Evolutionary conservation across 169 alveolate species (phyloP).

Genomic region (Plasmodium sp.): DNA sequence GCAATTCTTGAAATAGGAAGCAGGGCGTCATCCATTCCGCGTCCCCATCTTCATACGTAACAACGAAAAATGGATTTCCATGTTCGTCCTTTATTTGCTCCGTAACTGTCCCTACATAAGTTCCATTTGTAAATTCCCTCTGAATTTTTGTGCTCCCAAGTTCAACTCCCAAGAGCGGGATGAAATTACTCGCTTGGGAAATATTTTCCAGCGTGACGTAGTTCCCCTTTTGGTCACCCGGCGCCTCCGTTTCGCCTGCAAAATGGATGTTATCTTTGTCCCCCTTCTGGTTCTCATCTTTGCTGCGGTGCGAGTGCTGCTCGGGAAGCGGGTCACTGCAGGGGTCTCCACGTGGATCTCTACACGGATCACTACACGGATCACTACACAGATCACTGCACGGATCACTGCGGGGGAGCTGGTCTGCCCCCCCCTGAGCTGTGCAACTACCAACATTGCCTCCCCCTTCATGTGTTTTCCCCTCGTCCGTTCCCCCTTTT

Average conservation of each 20-base stretch:
- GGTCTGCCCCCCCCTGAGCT: not conserved
- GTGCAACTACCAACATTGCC: not conserved
- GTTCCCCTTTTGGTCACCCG: not conserved
- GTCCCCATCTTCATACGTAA: conserved; percentile 75
- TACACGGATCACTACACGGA: not conserved
- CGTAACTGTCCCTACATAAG: conserved; percentile 71
- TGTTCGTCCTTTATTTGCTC: conserved; percentile 61
- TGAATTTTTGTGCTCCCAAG: conserved; percentile 73
- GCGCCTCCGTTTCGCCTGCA: not conserved
- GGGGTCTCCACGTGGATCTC: not conserved
- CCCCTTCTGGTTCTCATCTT: not conserved
- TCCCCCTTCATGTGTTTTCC: not conserved
- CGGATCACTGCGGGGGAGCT: not conserved
- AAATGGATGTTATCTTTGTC: not conserved
- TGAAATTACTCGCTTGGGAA: conserved; percentile 10
- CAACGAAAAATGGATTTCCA: conserved; percentile 56
- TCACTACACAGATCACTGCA: not conserved
- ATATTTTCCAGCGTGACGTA: not conserved
- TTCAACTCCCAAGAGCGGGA: conserved; percentile 68
- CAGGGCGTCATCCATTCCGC: conserved; percentile 73
- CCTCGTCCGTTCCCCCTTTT: not conserved
- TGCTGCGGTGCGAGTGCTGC: not conserved
- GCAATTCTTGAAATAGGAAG: conserved; percentile 69
- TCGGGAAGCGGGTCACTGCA: not conserved
- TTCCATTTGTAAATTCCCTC: conserved; percentile 75